phyloP scores from a whole-genome alignment of 1,139 yeast species.

The Hansenula lynferdii region DNA sequence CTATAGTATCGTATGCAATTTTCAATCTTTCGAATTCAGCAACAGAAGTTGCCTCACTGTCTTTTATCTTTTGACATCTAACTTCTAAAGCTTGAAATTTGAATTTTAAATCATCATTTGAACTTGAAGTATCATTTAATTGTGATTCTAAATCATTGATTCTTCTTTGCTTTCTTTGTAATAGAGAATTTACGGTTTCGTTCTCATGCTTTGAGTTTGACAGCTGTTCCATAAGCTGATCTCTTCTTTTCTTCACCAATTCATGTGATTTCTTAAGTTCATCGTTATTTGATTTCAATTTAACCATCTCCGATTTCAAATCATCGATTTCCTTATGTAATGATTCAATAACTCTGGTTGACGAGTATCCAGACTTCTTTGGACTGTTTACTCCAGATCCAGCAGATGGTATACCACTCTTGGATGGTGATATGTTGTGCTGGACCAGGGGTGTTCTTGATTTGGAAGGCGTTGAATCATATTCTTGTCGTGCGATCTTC shows the following conservation, averaged over 20 bases:
- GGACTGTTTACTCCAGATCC: too few species aligned
- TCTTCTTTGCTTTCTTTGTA: conserved; percentile 61
- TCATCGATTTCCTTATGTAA: conserved; percentile 51
- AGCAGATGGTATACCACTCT: too few species aligned
- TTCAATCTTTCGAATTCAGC: conserved; percentile 56
- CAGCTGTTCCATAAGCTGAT: conserved; percentile 58
- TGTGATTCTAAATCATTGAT: conserved; percentile 57
- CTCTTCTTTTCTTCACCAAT: conserved; percentile 45
- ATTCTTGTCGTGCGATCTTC: background rate
- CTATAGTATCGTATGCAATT: conserved; percentile 57
- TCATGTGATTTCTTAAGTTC: conserved; percentile 45
- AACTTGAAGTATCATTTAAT: conserved; percentile 39
- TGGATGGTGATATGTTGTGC: background rate
- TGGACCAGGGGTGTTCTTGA: background rate
- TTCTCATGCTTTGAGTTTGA: conserved; percentile 69
- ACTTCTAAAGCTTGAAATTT: conserved; percentile 45
- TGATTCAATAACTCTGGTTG: conserved; percentile 54
- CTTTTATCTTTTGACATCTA: conserved; percentile 44
- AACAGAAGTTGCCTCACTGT: conserved; percentile 39
- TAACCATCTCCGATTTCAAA: conserved; percentile 48
- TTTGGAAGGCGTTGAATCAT: background rate
- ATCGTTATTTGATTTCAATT: conserved; percentile 46
- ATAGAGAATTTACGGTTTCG: conserved; percentile 57
- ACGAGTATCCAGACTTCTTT: conserved; percentile 20
- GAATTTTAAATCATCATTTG: conserved; percentile 40